Evolutionary conservation across 2,329 filamentous ascomycete species (phyloP), one percentile per base, ranked within the genome.

Genomic region (Bipolaris bicolor): DNA sequence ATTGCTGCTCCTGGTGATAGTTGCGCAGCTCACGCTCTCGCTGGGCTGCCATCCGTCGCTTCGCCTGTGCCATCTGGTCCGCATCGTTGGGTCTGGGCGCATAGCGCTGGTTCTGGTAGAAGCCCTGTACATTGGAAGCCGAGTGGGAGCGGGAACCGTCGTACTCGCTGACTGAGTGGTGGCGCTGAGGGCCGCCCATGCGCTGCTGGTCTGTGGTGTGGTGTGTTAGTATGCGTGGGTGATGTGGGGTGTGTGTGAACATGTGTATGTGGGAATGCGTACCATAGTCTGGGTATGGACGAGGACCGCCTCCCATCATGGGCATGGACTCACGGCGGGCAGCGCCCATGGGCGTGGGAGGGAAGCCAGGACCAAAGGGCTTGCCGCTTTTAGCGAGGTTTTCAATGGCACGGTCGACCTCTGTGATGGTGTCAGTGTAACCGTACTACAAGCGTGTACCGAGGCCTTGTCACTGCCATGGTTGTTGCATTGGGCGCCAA

Each of bases 1-100:
- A 98, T 88, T 99, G 95, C 87, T 99, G 95, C 87, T 99, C 95
- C 82, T 97, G 96, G 83, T 99, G 95, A 82, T 98, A 97, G 82
- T 98, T 99, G 81, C 95, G 92, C 80, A 99, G 89, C 84, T 99
- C 95, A 81, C 94, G 91, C 85, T 99, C 95, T 81, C 95, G 91
- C 83, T 98, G 95, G 78, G 95, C 95, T 75, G 95, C 95, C 91
- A 98, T 96, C 84, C 94, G 90, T 83, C 95, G 92, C 86, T 98
- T 98, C 73, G 92, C 93, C 87, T 98, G 95, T 85, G 97, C 91
- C 88, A 97, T 92, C 82, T 97, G 93, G 82, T 98, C 95, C 79
- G 92, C 91, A 83, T 98, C 95, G 83, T 85, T 93, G 81, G 85
- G 92, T 81, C 83, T 92, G 83, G 83, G 87, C 80, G 94, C 92